These are phyloP conservation scores for Magnusiomyces ingens DNA, from an alignment of 1,139 yeast genomes.

Conservation along the genomic window DNA sequence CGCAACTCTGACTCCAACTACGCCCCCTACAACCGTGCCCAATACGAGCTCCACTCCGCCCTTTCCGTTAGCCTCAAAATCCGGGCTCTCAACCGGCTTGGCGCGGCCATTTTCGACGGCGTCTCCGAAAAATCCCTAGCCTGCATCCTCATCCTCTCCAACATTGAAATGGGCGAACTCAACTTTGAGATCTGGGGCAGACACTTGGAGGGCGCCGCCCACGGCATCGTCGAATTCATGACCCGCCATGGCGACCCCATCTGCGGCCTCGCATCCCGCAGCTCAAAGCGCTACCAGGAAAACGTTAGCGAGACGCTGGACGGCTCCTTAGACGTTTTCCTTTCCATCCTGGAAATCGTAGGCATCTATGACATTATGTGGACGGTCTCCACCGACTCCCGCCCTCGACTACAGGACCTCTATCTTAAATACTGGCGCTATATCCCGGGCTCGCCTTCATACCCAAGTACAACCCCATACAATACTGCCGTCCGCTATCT, in stretches of 20 bases:
- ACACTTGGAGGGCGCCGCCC: slow-evolving; percentile 13
- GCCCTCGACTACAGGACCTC: neutral
- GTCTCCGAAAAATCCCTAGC: slow-evolving; percentile 11
- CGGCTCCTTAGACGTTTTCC: neutral
- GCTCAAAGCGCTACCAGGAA: neutral
- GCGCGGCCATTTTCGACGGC: neutral
- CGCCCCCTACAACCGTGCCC: neutral
- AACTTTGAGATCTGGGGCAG: slow-evolving; percentile 7
- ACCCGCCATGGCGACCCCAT: slow-evolving; percentile 1
- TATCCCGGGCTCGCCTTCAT: neutral
- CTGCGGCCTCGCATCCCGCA: neutral
- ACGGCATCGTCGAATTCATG: slow-evolving; percentile 9
- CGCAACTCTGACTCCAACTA: neutral
- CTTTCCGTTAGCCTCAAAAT: slow-evolving; percentile 3
- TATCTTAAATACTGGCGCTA: neutral
- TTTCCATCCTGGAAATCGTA: neutral
- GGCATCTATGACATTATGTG: neutral
- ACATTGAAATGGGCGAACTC: slow-evolving; percentile 12
- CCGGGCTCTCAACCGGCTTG: slow-evolving; percentile 4
- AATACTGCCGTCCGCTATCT: neutral
- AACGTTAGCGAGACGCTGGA: neutral
- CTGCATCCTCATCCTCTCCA: slow-evolving; percentile 12
- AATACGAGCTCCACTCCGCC: neutral
- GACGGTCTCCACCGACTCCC: neutral
- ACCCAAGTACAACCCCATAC: neutral